Base-by-base conservation (phyloP, 1,139 yeast species). In the Debaryomycetaceae sp. region DNA sequence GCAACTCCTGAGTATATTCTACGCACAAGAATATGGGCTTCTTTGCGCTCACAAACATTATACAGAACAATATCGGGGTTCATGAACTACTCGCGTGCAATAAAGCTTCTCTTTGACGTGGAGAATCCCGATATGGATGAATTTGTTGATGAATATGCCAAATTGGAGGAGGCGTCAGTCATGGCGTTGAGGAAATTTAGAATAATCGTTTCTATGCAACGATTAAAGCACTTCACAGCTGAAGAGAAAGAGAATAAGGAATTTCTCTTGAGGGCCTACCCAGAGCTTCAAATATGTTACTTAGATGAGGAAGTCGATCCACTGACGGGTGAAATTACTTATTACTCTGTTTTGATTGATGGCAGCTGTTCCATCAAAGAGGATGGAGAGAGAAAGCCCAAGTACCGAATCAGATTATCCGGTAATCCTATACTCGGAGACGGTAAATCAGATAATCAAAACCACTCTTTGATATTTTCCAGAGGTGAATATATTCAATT, bases 371-470 rank as follows among this genome's bases (percentile, higher is more conserved):
- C 40, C 5, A n/a, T 41, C 9, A 17, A 34, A 34, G 68, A 62
- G 8, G 53, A 59, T 4, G 80, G 82, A 1, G 56, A 68, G 11
- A 66, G 80, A 27, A 58, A 58, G 24, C 83, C 81, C 5, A 70
- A 71, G 39, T 85, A 74, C 54, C 71, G 79, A 47, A 74, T 89
- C 7, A 72, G 71, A 43, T 66, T 89, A 9, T 84, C 95, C 0
- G 97, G 97, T 1, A 82, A 89, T 58, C 97, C 97, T 3, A 86
- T 88, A 36, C 66, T 89, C 24, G 97, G 97, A 0, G 96, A 88
- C 63, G 96, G 96, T 3, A 88, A 88, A 59, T 83, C 95, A 2
- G 96, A 88, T 58, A 88, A 88, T 56, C 96, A 88, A 59, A 88
- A 88, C 55, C 82, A 81, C 58, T 77, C 95, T 0, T 56, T 88